phyloP scores from a whole-genome alignment of 805 yeast genomes.

The Candida argentea region DNA sequence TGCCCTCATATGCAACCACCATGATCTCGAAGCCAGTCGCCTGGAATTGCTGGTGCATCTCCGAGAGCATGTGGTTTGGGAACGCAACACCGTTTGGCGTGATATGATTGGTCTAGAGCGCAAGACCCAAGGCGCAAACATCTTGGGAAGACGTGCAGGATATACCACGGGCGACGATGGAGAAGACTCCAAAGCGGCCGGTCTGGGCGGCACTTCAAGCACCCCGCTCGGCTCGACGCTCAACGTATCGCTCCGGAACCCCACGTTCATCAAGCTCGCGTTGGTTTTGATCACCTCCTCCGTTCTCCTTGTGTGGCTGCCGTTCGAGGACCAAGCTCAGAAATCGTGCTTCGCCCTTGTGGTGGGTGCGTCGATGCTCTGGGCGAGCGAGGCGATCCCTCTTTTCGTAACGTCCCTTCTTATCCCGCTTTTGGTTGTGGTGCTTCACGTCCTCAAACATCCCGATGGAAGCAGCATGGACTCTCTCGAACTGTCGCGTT shows the following conservation, averaged over 20 bases:
- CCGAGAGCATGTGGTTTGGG: conserved; percentile 48
- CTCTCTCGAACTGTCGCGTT: conserved; percentile 32
- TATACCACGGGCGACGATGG: conserved; percentile 3
- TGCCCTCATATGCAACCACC: conserved; percentile 30
- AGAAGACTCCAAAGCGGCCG: conserved; percentile 2
- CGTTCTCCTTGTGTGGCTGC: conserved; percentile 16
- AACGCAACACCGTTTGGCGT: conserved; percentile 46
- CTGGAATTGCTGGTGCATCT: conserved; percentile 47
- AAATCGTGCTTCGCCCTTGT: conserved; percentile 63
- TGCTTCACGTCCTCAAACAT: conserved; percentile 58
- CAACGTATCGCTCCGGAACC: conserved; percentile 21
- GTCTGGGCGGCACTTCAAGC: neutral
- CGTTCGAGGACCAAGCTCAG: conserved; percentile 27
- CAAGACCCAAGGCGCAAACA: conserved; percentile 24
- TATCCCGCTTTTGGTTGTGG: conserved; percentile 73
- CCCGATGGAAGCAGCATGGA: conserved; percentile 35
- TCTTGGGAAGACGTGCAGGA: conserved; percentile 2
- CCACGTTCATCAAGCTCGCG: conserved; percentile 32
- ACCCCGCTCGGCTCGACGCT: conserved; percentile 5
- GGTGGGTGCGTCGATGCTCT: conserved; percentile 69
- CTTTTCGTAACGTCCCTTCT: conserved; percentile 79
- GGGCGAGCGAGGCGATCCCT: conserved; percentile 97
- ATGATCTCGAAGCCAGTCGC: conserved; percentile 33
- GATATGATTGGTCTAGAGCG: conserved; percentile 43
- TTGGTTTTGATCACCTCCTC: conserved; percentile 41